Evolutionary conservation across 2,329 filamentous ascomycete species (phyloP).

Genomic region (Fusarium nematophilum): DNA sequence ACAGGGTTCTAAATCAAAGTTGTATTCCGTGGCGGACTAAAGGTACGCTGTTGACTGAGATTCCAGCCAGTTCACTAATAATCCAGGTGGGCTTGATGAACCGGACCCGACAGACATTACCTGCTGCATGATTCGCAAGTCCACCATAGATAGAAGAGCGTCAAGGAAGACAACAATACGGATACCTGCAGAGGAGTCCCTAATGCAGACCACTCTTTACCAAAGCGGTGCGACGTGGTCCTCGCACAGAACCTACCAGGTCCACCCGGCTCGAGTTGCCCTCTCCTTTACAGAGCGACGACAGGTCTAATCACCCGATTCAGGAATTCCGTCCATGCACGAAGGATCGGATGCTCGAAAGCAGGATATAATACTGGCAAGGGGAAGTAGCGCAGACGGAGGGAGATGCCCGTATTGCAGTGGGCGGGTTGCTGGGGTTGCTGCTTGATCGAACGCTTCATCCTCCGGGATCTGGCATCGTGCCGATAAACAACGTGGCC

Average conservation of each 20-base stretch:
- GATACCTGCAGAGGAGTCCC: slow-evolving; percentile 9
- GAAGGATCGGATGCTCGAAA: background rate
- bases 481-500: background rate
- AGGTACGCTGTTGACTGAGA: too few relatives aligned
- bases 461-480: background rate
- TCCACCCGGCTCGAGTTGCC: slow-evolving; percentile 26
- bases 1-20: too few relatives aligned
- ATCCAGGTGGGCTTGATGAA: too few relatives aligned
- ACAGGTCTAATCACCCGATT: background rate
- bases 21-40: too few relatives aligned
- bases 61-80: too few relatives aligned
- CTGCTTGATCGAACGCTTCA: slow-evolving; percentile 13
- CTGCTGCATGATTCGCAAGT: too few relatives aligned
- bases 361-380: background rate
- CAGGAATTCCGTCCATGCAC: background rate
- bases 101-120: too few relatives aligned
- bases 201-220: background rate
- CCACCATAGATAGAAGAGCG: too few relatives aligned
- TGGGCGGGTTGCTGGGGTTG: background rate
- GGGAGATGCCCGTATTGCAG: slow-evolving; percentile 1
- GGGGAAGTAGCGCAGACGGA: background rate
- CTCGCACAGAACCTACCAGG: background rate
- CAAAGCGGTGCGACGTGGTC: slow-evolving; percentile 2
- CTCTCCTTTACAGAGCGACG: background rate
- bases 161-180: background rate